Conservation (phyloP, 1,284 basidiomycete species). For the Wallemia hederae region DNA sequence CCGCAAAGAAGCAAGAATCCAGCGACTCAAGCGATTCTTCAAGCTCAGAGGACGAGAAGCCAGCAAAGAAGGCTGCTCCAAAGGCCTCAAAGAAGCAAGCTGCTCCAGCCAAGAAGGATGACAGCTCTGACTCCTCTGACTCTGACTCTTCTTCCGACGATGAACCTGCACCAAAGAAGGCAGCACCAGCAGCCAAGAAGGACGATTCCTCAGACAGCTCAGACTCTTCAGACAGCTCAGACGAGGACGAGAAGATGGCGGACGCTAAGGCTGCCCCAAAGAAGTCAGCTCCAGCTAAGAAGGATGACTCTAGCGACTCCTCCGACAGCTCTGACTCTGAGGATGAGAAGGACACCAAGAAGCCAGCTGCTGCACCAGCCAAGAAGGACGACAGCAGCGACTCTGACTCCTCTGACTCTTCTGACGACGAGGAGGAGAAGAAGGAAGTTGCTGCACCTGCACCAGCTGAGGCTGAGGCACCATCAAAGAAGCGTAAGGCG, state of each 20-base stretch:
- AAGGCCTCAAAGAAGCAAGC: too few relatives aligned
- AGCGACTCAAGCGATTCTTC: too few relatives aligned
- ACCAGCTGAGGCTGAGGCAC: conserved; percentile 19
- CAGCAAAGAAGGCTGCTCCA: not conserved
- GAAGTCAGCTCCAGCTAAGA: conserved; percentile 6
- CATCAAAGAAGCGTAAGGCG: conserved; percentile 50
- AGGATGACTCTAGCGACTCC: conserved; percentile 6
- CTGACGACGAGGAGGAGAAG: conserved; percentile 13
- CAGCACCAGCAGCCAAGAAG: conserved; percentile 7
- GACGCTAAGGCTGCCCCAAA: conserved; percentile 6
- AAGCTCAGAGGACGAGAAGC: not conserved
- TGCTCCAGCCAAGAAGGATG: not conserved
- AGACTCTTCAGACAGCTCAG: conserved; percentile 8
- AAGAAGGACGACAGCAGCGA: conserved; percentile 5
- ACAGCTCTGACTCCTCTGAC: conserved; percentile 2
- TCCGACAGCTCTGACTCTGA: conserved; percentile 3
- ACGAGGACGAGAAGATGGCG: conserved; percentile 8
- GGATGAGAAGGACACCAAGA: conserved; percentile 4
- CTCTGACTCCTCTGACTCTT: conserved; percentile 9
- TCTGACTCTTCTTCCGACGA: conserved; percentile 4
- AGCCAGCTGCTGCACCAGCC: conserved; percentile 4
- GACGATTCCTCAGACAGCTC: conserved; percentile 5
- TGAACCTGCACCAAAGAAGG: conserved; percentile 9
- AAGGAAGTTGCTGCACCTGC: conserved; percentile 10
- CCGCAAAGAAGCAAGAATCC: too few relatives aligned